These are phyloP conservation scores for Agaricales sp. DNA, from an alignment of 1,284 basidiomycete species.

Conservation along the genomic window DNA sequence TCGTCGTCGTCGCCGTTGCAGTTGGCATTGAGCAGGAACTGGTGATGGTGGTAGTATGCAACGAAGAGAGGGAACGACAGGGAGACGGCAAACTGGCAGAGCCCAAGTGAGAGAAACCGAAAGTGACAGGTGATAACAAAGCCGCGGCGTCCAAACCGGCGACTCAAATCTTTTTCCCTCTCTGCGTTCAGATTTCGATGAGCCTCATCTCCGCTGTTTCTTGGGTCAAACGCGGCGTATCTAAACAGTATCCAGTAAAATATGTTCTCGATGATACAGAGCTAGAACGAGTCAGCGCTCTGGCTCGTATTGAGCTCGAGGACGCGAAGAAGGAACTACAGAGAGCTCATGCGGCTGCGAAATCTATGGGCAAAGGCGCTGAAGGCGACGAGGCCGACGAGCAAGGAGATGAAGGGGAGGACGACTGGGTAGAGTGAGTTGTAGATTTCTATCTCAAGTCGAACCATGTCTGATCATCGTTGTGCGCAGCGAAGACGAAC, in stretches of 20 bases:
- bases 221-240: conserved; percentile 81
- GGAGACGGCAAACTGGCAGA: no score
- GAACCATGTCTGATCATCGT: conserved; percentile 15
- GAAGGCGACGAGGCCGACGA: conserved; percentile 55
- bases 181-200: conserved; percentile 28
- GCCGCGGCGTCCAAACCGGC: neutral
- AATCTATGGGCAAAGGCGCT: conserved; percentile 53
- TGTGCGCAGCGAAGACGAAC: conserved; percentile 29
- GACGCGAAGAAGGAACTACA: conserved; percentile 83
- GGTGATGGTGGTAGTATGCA: no score
- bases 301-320: conserved; percentile 83
- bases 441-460: conserved; percentile 10
- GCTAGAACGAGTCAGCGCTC: conserved; percentile 80
- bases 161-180: neutral
- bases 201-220: conserved; percentile 56
- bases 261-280: conserved; percentile 91
- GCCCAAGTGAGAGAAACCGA: no score
- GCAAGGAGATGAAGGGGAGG: conserved; percentile 33
- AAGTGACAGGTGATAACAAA: neutral
- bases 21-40: neutral
- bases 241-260: conserved; percentile 71
- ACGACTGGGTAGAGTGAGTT: conserved; percentile 78
- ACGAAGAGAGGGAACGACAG: neutral
- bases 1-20: neutral
- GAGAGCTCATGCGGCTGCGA: conserved; percentile 69